Conservation (phyloP, 2,329 filamentous ascomycete species). For the Davidsoniella australis region DNA sequence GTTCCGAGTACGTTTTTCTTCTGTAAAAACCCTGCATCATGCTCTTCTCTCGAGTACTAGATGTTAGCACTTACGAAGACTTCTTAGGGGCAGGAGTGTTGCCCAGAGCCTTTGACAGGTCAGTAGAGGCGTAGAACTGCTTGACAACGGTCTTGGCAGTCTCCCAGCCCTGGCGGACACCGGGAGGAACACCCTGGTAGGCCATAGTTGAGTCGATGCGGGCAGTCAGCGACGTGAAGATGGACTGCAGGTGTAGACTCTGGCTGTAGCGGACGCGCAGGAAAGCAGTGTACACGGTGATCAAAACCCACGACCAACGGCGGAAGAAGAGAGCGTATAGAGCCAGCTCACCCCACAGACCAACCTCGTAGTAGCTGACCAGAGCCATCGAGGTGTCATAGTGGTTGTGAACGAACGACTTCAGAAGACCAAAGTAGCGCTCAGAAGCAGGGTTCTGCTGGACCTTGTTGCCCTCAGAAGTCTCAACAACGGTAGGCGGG, state of each 20-base stretch:
- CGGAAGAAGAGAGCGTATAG: slow-evolving; percentile 73
- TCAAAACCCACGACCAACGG: slow-evolving; percentile 77
- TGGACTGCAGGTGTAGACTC: slow-evolving; percentile 80
- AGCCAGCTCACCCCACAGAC: slow-evolving; percentile 69
- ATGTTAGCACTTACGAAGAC: slow-evolving; percentile 21
- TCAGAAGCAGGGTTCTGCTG: slow-evolving; percentile 21
- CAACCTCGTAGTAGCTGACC: slow-evolving; percentile 75
- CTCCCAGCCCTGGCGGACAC: slow-evolving; percentile 64
- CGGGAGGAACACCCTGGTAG: slow-evolving; percentile 73
- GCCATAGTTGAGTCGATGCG: slow-evolving; percentile 68
- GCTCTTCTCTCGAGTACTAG: too few species aligned
- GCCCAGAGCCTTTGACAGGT: slow-evolving; percentile 9
- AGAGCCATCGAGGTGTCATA: slow-evolving; percentile 93
- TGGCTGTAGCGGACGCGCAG: slow-evolving; percentile 78
- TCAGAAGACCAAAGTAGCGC: slow-evolving; percentile 51
- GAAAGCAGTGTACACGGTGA: slow-evolving; percentile 78
- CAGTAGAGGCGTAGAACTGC: slow-evolving; percentile 60
- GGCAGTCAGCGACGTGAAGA: slow-evolving; percentile 54
- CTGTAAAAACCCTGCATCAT: neutral
- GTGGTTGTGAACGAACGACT: slow-evolving; percentile 91
- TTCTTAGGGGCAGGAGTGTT: slow-evolving; percentile 32
- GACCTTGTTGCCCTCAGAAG: slow-evolving; percentile 35
- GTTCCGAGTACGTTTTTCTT: neutral
- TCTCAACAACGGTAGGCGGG: slow-evolving; percentile 41
- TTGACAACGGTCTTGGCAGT: slow-evolving; percentile 53